Evolutionary conservation across 179 eudicot species (phyloP).

Genomic region (Sideroxylon spinosum): DNA sequence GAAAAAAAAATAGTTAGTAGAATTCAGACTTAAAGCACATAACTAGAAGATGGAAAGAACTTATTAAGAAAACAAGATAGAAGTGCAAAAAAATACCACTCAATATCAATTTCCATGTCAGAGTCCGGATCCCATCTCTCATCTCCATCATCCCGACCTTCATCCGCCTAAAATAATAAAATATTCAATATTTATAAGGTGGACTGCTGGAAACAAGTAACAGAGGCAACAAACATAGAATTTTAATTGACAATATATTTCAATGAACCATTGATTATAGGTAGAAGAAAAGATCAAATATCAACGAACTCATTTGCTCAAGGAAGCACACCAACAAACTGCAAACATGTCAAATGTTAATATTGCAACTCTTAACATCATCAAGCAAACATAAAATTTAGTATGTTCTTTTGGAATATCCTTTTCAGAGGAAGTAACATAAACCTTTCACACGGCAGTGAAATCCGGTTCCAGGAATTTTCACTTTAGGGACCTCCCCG

Average conservation of each 20-base stretch:
- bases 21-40: background rate
- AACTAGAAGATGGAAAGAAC: background rate
- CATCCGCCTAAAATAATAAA: background rate
- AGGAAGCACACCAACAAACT: background rate
- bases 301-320: background rate
- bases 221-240: background rate
- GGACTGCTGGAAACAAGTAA: background rate
- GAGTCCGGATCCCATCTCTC: slow-evolving; percentile 1
- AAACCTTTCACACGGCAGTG: background rate
- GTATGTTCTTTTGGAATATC: background rate
- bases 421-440: background rate
- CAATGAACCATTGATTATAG: background rate
- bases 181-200: background rate
- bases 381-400: background rate
- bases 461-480: background rate
- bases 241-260: background rate
- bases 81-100: background rate
- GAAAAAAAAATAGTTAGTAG: background rate
- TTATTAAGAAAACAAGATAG: background rate
- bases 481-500: background rate
- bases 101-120: background rate
- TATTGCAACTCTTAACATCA: background rate
- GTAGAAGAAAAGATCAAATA: background rate
- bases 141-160: background rate
- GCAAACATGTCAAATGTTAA: background rate